Percentiles rank a stretch among this genome's conserved stretches.
phyloP scores from a whole-genome alignment of 2,329 filamentous ascomycete species.

The Juglanconis sp. region DNA sequence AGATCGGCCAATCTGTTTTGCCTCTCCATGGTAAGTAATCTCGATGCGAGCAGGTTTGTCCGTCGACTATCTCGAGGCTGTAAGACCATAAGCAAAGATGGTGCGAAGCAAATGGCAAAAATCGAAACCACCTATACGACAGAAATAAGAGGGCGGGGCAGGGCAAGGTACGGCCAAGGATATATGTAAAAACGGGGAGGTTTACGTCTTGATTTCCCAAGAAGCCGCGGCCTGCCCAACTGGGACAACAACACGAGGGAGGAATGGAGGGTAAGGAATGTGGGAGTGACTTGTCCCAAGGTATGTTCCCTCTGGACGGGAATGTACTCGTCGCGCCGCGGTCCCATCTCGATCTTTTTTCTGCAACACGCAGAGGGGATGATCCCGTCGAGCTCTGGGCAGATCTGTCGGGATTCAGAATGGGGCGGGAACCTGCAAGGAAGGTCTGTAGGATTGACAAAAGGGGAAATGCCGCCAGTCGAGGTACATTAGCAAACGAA shows the following conservation, averaged over 20 bases:
- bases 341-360: neutral
- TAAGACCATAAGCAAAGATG: neutral
- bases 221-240: too few species aligned
- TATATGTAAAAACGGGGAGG: conserved; percentile 9
- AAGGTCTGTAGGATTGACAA: neutral
- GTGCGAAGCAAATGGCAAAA: neutral
- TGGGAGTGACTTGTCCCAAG: neutral
- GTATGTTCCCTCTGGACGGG: neutral
- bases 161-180: neutral
- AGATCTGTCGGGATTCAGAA: neutral
- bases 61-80: neutral
- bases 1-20: conserved; percentile 14
- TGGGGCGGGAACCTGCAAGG: conserved; percentile 8
- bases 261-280: conserved; percentile 19
- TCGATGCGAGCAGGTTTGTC: neutral
- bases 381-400: neutral
- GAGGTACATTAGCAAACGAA: conserved; percentile 6
- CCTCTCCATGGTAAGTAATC: conserved; percentile 12
- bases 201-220: neutral
- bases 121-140: neutral
- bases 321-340: conserved; percentile 2
- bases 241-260: conserved; percentile 18
- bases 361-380: neutral
- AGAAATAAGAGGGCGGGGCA: neutral
- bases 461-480: neutral